Base-by-base conservation (phyloP, 768 basidiomycete species). In the Hygrophoropsis aurantiaca region DNA sequence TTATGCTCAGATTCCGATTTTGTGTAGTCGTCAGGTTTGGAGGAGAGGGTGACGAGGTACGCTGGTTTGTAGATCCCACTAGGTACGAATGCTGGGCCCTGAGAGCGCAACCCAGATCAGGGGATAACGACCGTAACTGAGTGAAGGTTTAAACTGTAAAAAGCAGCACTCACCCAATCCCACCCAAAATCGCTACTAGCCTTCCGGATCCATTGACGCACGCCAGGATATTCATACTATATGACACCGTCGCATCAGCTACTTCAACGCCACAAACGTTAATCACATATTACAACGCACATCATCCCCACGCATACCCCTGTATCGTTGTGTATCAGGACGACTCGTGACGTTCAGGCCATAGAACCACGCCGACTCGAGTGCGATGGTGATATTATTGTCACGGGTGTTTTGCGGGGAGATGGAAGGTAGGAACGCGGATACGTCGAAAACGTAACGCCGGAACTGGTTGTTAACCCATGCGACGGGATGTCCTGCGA, bases 391-490 rank as follows among this genome's bases (percentile, higher is more conserved):
- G 24, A 82, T 44, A 33, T 81, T 79, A 9, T 58, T 70, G 48
- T 74, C 60, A 11, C n/a, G n/a, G n/a, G n/a, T n/a, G n/a, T 54
- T 58, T 4, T 58, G 47, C 3, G 71, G 64, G 10, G 69, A 40
- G 2, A 68, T 63, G 5, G 68, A 58, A 0, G 58, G 53, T 13
- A 78, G 58, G 16, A 71, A 57, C 16, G 68, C 62, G 3, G 79
- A 71, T 6, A 81, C 69, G 46, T 82, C 79, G 51, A 71, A 80
- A 10, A 67, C 67, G 52, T 79, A 78, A 59, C 80, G 80, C 26
- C 68, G 71, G 59, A 81, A 81, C 53, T 80, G 72, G 53, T 82
- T 80, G 58, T 77, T 74, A 24, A 80, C 77, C 79, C 79, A 81
- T n/a, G 77, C 74, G 18, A 82, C 63, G 5, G 79, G 73, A 21